Conservation (phyloP, 176 grass and related monocot genomes). For the Dactylis glomerata region DNA sequence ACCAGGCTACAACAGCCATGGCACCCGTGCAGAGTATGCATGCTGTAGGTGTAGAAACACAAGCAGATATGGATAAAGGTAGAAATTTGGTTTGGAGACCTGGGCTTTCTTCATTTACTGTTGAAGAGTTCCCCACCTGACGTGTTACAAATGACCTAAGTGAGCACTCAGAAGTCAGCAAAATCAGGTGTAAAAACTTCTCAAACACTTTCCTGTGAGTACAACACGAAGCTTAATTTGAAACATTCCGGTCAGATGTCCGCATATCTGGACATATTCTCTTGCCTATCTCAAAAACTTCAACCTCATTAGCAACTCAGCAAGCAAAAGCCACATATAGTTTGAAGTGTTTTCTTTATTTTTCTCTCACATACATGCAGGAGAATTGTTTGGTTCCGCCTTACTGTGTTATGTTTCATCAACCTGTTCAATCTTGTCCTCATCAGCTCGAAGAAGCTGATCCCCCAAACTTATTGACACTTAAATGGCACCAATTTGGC, state of each 20-base stretch:
- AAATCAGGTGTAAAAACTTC: neutral
- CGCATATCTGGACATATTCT: neutral
- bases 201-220: constrained; percentile 5
- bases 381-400: neutral
- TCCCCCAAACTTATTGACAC: neutral
- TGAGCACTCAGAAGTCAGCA: neutral
- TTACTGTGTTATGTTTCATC: neutral
- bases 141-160: neutral
- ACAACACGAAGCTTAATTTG: neutral
- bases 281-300: constrained; percentile 1
- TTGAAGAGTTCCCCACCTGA: neutral
- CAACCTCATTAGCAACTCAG: neutral
- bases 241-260: neutral
- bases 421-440: neutral
- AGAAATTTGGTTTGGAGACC: neutral
- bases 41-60: neutral
- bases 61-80: neutral
- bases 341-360: neutral
- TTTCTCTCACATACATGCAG: neutral
- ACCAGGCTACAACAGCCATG: neutral
- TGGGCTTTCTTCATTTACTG: neutral
- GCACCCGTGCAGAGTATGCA: neutral
- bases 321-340: neutral
- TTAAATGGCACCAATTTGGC: neutral
- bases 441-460: neutral